Evolutionary conservation across 2,329 filamentous ascomycete species (phyloP), one percentile per base, ranked within the genome.

Genomic region (Plenodomus tracheiphilus): DNA sequence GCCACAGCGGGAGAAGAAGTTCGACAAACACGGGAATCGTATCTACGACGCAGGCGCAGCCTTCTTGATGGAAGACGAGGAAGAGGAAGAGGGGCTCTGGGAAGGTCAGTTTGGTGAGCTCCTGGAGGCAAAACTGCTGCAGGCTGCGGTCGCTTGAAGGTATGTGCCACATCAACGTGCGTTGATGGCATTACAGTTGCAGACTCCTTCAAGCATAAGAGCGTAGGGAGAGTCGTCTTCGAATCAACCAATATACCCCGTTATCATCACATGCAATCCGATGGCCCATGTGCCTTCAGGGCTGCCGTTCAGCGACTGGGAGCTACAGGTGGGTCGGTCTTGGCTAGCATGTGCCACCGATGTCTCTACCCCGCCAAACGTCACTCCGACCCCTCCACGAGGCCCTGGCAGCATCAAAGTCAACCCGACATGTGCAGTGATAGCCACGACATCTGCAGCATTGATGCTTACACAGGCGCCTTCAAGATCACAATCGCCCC

Each of bases 11-110:
- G 68, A 85, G 54, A 86, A 82, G 61, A 69, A 74, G 16, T 85
- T 85, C 56, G 85, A 93, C 58, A 79, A 84, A 34, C 86, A 87
- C 0, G 91, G 90, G 0, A 78, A 87, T 53, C 81, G 90, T 9
- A 72, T 90, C 9, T 96, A 93, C 60, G 85, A 81, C 53, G 88
- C 85, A 49, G 82, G 82, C 10, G 65, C 66, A 7, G 80, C 55
- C 9, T 62, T 69, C 30, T 53, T 54, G 18, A 56, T 69, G 58
- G 53, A 49, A 15, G 60, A 59, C 4, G 65, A 63, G 6, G 64
- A 62, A 4, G 62, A 62, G 30, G 63, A 69, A 7, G 58, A 61
- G 19, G 56, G 60, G 3, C 20, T 65, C 7, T 64, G 61, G 60
- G 61, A 66, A 36, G 58, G 61, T 2, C 51, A 48, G 16, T 68